Percentiles rank a stretch among this genome's conserved stretches.
phyloP scores from a whole-genome alignment of 495 filamentous ascomycete species.

The Podospora fimiseda region DNA sequence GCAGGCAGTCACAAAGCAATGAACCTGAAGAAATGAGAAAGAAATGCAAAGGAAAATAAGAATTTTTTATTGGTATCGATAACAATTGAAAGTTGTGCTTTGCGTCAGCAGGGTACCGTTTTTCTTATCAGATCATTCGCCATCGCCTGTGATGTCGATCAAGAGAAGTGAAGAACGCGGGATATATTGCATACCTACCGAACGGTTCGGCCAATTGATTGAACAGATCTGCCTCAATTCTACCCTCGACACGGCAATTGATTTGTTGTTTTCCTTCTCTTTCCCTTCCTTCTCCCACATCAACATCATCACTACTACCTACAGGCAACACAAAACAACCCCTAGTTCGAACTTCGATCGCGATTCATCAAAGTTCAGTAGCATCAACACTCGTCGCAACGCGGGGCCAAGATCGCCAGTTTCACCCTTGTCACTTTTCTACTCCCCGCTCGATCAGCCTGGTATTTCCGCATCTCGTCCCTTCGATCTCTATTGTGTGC shows the following conservation, averaged over 20 bases:
- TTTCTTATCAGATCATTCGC: too few relatives aligned
- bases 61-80: neutral
- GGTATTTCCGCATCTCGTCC: neutral
- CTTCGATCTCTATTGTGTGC: neutral
- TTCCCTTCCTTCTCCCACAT: neutral
- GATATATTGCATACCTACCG: neutral
- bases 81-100: neutral
- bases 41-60: neutral
- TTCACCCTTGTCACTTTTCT: neutral
- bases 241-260: neutral
- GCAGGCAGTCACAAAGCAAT: neutral
- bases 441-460: neutral
- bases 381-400: neutral
- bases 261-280: neutral
- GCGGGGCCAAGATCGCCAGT: neutral
- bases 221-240: neutral
- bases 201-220: neutral
- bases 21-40: neutral
- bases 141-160: too few relatives aligned
- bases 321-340: neutral
- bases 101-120: neutral
- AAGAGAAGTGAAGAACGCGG: neutral
- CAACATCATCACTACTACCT: neutral
- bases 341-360: neutral
- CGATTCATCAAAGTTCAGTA: neutral